Evolutionary conservation across 1,284 basidiomycete species (phyloP).

Genomic region (Malassezia globosa): DNA sequence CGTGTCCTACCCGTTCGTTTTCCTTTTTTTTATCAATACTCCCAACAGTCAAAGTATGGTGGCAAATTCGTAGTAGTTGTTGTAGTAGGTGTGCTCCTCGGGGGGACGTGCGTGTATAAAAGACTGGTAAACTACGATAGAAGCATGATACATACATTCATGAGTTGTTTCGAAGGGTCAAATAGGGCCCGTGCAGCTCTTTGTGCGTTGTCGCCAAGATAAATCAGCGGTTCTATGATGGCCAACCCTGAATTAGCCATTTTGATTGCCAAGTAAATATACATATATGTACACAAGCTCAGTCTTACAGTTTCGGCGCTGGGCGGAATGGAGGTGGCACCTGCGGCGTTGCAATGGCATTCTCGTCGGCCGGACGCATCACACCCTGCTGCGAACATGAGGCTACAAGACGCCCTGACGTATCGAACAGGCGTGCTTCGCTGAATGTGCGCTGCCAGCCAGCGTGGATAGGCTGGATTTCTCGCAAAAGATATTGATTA

Average conservation of each 20-base stretch:
- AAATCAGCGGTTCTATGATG: too few relatives aligned
- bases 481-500: slow-evolving; percentile 26
- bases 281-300: background rate
- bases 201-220: too few relatives aligned
- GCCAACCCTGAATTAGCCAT: too few relatives aligned
- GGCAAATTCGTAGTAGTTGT: too few relatives aligned
- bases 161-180: too few relatives aligned
- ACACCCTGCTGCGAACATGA: slow-evolving; percentile 27
- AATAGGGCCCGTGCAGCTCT: too few relatives aligned
- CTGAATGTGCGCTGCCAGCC: slow-evolving; percentile 28
- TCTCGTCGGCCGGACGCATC: slow-evolving; percentile 12
- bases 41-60: too few relatives aligned
- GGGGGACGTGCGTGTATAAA: too few relatives aligned
- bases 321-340: background rate
- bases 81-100: too few relatives aligned
- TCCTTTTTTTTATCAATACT: background rate
- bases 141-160: too few relatives aligned
- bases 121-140: too few relatives aligned
- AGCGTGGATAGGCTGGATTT: slow-evolving; percentile 23
- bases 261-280: too few relatives aligned
- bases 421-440: slow-evolving; percentile 24
- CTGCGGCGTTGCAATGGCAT: background rate
- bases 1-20: background rate
- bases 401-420: slow-evolving; percentile 19
- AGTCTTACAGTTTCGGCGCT: slow-evolving; percentile 1